A percentile compares a stretch with the other conserved stretches of the same genome.
Conservation (phyloP, 1,284 basidiomycete genomes). For the Pseudozyma sp. region DNA sequence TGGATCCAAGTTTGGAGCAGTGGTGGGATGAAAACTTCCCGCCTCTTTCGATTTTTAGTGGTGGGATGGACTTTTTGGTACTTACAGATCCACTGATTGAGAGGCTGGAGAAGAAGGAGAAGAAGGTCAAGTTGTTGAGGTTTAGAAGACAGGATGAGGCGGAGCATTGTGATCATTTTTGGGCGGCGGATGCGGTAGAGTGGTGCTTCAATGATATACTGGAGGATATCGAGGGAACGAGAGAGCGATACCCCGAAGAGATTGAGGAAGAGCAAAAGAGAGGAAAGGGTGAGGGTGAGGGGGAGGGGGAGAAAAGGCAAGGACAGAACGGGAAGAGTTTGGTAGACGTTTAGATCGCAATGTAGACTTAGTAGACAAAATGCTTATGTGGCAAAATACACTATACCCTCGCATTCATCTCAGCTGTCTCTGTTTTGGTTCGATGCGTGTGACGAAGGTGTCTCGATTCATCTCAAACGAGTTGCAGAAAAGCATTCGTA, state of each 20-base stretch:
- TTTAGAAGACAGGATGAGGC: constrained; percentile 72
- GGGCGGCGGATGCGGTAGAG: constrained; percentile 76
- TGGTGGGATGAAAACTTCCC: constrained; percentile 76
- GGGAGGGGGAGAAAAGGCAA: not conserved
- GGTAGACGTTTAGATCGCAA: not conserved
- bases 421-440: too few species aligned
- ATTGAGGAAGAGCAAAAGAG: constrained; percentile 6
- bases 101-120: constrained; percentile 55
- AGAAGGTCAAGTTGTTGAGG: constrained; percentile 72
- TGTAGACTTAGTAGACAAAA: not conserved
- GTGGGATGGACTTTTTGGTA: constrained; percentile 68
- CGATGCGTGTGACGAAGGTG: too few species aligned
- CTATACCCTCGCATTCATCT: too few species aligned
- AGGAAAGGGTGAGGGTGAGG: not conserved
- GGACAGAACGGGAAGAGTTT: too few species aligned
- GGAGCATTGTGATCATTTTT: constrained; percentile 72
- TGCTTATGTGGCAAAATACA: too few species aligned
- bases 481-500: too few species aligned
- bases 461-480: too few species aligned
- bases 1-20: constrained; percentile 72
- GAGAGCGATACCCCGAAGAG: constrained; percentile 47
- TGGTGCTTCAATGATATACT: constrained; percentile 72
- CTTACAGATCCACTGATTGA: constrained; percentile 63
- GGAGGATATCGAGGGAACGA: constrained; percentile 55
- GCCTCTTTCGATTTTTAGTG: constrained; percentile 74